Evolutionary conservation across 805 yeast species (phyloP), one percentile per base, ranked within the genome.

Genomic region (Tetrapisispora namnaoensis): DNA sequence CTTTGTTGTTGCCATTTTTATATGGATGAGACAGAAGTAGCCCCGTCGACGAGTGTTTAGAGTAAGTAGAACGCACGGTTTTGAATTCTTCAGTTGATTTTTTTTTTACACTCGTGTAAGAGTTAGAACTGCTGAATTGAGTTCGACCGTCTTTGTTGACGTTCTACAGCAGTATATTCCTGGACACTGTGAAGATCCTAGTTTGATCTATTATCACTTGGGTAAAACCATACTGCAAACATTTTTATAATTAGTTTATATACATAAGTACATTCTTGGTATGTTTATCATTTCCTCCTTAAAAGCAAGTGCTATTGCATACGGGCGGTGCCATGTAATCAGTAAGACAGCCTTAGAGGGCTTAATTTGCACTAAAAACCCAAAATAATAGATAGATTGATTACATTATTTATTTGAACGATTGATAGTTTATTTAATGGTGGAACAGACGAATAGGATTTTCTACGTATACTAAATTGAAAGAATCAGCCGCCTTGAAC

Each of bases 201-300:
- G 43, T 78, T 74, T 72, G 93, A 81, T 95, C 80, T 62, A 76
- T 91, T 80, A 82, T 83, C 95, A 93, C 81, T 87, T 86, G 96
- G 91, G 98, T 89, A 86, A 86, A 90, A 90, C 98, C 98, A 90
- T 91, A 95, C 88, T 82, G 97, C 95, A 74, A 68, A 91, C 97
- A 91, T 82, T 60, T 65, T 47, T 49, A 52, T 48, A 44, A 53
- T 35, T 18, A 18, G 17, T 18, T 28, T 16, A 24, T 24, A 24
- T 8, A 24, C 8, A 6, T 24, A 6, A 24, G 28, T 24, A 24
- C 4, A 4, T 24, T 24, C 28, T 24, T 24, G 28, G 8, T 24
- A n/a, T n/a, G n/a, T n/a, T n/a, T n/a, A n/a, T n/a, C n/a, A n/a
- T n/a, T n/a, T n/a, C n/a, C n/a, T n/a, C 7, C 32, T 8, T 28